Conservation (phyloP, 768 basidiomycete species). For the Crucibulum laeve region DNA sequence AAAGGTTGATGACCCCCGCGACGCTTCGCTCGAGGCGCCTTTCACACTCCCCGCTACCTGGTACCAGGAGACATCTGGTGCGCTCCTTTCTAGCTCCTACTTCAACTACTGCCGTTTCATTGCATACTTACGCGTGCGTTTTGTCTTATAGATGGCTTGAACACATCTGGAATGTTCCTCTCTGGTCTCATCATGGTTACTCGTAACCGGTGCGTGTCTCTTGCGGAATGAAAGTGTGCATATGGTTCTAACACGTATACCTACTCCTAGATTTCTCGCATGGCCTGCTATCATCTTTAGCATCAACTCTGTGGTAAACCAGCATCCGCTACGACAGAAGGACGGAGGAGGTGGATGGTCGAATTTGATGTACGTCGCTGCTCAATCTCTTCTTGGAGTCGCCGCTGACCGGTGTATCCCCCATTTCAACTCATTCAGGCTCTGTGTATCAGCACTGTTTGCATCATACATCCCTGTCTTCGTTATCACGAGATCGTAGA, state of each 20-base stretch:
- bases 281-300: slow-evolving; percentile 69
- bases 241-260: not conserved
- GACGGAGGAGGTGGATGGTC: slow-evolving; percentile 52
- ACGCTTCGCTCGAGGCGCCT: slow-evolving; percentile 54
- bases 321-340: slow-evolving; percentile 68
- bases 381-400: not conserved
- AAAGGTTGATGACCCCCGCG: slow-evolving; percentile 61
- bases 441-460: slow-evolving; percentile 42
- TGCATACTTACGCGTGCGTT: slow-evolving; percentile 10
- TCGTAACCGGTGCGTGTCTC: slow-evolving; percentile 34
- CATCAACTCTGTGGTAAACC: slow-evolving; percentile 56
- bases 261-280: slow-evolving; percentile 55
- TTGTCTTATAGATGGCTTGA: slow-evolving; percentile 36
- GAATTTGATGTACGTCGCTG: slow-evolving; percentile 51
- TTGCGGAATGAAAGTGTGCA: not conserved
- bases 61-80: slow-evolving; percentile 41
- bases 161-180: slow-evolving; percentile 62
- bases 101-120: slow-evolving; percentile 12
- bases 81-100: slow-evolving; percentile 13
- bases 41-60: slow-evolving; percentile 63
- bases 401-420: slow-evolving; percentile 2
- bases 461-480: slow-evolving; percentile 50
- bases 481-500: slow-evolving; percentile 28
- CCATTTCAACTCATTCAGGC: slow-evolving; percentile 19
- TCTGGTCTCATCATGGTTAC: slow-evolving; percentile 56